These are phyloP conservation scores for Saxophila tyrrhenica DNA, from an alignment of 495 filamentous ascomycete species.

Conservation along the genomic window DNA sequence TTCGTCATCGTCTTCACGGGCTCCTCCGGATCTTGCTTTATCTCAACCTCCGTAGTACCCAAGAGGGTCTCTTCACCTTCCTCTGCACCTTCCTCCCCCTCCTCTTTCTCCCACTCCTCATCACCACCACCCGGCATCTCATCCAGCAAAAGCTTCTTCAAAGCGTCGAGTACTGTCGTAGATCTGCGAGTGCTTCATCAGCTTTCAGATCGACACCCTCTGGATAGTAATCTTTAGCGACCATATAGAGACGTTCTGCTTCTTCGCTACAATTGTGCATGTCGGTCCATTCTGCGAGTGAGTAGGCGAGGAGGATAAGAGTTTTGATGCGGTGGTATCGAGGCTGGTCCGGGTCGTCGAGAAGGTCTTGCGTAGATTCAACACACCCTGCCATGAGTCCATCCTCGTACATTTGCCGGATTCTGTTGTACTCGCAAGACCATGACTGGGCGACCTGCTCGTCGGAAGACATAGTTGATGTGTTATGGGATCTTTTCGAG, in stretches of 20 bases:
- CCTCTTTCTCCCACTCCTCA: background rate
- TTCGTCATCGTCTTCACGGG: no score
- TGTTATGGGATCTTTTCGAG: no score
- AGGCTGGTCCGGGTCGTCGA: background rate
- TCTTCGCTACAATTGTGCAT: background rate
- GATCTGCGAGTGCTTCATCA: background rate
- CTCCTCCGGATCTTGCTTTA: no score
- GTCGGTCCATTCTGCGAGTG: background rate
- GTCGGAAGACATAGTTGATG: no score
- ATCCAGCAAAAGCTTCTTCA: background rate
- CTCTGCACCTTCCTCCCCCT: no score
- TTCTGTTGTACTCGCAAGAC: no score
- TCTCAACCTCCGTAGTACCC: no score
- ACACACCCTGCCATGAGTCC: no score
- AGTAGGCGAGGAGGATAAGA: background rate
- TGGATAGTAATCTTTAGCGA: background rate
- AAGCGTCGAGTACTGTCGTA: background rate
- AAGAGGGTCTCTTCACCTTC: no score
- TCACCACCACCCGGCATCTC: background rate
- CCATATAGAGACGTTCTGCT: background rate
- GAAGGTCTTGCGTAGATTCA: background rate
- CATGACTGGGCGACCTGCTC: no score
- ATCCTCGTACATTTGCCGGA: no score
- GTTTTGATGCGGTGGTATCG: background rate
- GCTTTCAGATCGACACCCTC: background rate